These are phyloP conservation scores for Chytriomyces sp. DNA, from an alignment of 192 early-diverging fungal species.

Conservation along the genomic window DNA sequence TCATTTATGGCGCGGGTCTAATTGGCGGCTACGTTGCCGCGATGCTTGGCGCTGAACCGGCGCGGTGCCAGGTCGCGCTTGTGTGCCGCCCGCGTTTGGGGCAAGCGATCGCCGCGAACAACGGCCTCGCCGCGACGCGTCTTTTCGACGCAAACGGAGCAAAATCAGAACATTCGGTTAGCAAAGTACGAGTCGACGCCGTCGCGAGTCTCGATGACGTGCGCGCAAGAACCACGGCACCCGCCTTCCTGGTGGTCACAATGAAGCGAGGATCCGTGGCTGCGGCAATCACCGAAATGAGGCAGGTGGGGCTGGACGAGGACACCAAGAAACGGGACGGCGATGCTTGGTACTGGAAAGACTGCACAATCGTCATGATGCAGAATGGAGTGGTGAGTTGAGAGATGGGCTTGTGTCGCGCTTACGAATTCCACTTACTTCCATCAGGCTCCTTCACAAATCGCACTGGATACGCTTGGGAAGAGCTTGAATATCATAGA, in stretches of 20 bases:
- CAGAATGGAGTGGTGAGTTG: conserved; percentile 30
- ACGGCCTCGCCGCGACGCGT: background rate
- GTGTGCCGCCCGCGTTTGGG: conserved; percentile 1
- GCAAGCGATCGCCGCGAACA: conserved; percentile 20
- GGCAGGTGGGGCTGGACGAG: conserved; percentile 5
- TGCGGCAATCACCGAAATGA: conserved; percentile 24
- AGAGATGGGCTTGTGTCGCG: background rate
- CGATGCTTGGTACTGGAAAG: conserved; percentile 18
- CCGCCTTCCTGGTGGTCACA: conserved; percentile 31
- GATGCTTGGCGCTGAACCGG: conserved; percentile 20
- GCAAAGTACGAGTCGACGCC: conserved; percentile 13
- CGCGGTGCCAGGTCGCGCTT: background rate
- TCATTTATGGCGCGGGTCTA: conserved; percentile 42
- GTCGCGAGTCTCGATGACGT: background rate
- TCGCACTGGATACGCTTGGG: conserved; percentile 8
- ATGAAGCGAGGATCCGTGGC: conserved; percentile 29
- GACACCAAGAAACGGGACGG: conserved; percentile 20
- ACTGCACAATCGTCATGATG: conserved; percentile 13
- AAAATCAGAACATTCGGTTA: background rate
- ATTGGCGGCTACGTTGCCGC: conserved; percentile 44
- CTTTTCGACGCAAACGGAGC: conserved; percentile 7
- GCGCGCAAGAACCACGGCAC: background rate
- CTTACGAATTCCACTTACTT: background rate
- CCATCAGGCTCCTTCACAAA: background rate
- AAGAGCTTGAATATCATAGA: conserved; percentile 28